Evolutionary conservation across 129 eudicot genomes (phyloP).

Genomic region (Silybum marianum): DNA sequence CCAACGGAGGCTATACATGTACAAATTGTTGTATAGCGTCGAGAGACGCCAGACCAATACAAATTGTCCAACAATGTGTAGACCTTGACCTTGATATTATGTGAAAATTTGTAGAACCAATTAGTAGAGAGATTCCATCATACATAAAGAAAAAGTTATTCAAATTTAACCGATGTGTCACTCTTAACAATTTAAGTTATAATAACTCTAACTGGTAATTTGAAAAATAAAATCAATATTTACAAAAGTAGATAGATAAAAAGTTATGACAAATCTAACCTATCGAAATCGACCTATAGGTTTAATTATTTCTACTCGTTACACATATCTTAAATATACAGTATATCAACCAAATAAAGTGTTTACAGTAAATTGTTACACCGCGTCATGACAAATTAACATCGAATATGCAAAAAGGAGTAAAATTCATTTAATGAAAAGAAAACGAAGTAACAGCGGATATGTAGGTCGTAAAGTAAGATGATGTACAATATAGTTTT

Average conservation of each 20-base stretch:
- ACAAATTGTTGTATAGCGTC: too few relatives aligned
- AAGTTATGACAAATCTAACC: neutral
- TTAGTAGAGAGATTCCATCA: neutral
- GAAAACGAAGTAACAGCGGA: neutral
- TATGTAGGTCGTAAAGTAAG: neutral
- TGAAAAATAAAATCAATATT: too few relatives aligned
- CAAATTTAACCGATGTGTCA: neutral
- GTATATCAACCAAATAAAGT: neutral
- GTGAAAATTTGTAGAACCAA: too few relatives aligned
- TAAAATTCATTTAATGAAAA: neutral
- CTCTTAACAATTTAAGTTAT: neutral
- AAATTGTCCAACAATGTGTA: too few relatives aligned
- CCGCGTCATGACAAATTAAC: neutral
- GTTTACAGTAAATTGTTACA: neutral
- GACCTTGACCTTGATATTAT: too few relatives aligned
- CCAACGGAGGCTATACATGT: too few relatives aligned
- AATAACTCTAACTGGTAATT: neutral
- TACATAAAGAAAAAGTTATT: too few relatives aligned
- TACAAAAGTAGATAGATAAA: too few relatives aligned
- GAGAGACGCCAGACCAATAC: too few relatives aligned
- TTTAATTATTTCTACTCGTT: neutral
- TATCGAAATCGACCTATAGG: neutral
- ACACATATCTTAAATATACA: neutral
- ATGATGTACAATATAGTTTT: neutral
- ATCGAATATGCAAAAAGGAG: neutral